These are phyloP conservation scores for Aspergillus coremiiformis DNA, from an alignment of 495 filamentous ascomycete genomes.

Conservation along the genomic window DNA sequence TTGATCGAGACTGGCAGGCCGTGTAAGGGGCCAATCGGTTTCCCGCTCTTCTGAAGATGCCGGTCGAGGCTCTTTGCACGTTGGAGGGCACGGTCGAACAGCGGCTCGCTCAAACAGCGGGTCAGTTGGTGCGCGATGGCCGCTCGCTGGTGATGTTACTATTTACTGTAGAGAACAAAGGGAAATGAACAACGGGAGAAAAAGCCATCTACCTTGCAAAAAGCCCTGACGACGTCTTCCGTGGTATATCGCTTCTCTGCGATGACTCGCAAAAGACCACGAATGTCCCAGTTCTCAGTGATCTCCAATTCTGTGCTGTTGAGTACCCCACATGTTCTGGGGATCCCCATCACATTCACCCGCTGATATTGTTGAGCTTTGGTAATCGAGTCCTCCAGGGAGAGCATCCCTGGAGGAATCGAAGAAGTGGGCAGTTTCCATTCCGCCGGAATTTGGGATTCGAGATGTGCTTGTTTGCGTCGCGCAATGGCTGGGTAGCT, in stretches of 20 bases:
- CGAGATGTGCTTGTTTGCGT: conserved; percentile 40
- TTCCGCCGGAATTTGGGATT: conserved; percentile 39
- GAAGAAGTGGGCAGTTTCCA: conserved; percentile 34
- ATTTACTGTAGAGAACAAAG: not conserved
- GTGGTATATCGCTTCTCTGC: conserved; percentile 39
- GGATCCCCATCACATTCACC: conserved; percentile 39
- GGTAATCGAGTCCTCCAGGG: conserved; percentile 34
- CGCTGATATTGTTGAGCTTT: conserved; percentile 25
- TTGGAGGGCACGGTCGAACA: conserved; percentile 53
- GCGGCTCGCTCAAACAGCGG: conserved; percentile 60
- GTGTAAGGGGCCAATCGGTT: conserved; percentile 53
- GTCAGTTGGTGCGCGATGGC: conserved; percentile 55
- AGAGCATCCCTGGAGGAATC: conserved; percentile 35
- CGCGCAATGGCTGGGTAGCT: conserved; percentile 21
- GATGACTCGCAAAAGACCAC: conserved; percentile 42
- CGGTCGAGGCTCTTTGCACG: conserved; percentile 53
- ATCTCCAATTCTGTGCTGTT: conserved; percentile 47
- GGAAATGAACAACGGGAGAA: not conserved
- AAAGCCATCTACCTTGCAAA: conserved; percentile 45
- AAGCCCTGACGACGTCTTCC: conserved; percentile 49
- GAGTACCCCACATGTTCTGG: conserved; percentile 45
- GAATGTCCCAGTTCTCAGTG: conserved; percentile 51
- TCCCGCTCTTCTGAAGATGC: conserved; percentile 40
- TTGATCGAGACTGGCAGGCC: conserved; percentile 62
- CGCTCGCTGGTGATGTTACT: conserved; percentile 34